Evolutionary conservation across 192 early-diverging fungal genomes (phyloP).

Genomic region (Podila epicladia): DNA sequence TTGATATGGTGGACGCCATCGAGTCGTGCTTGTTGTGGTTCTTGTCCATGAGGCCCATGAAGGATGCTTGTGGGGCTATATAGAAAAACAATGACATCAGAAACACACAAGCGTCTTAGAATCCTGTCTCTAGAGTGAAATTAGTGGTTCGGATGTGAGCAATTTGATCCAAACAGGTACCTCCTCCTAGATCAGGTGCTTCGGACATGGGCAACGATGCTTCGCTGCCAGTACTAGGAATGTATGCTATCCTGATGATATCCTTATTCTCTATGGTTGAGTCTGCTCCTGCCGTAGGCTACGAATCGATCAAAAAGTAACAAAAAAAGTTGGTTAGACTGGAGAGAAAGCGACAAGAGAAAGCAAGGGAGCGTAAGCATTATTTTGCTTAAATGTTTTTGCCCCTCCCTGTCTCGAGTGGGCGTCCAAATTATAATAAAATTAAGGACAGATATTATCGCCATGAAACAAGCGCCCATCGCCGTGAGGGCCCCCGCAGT

Average conservation of each 20-base stretch:
- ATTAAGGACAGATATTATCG: too few species aligned
- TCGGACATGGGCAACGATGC: constrained; percentile 3
- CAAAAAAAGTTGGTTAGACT: neutral
- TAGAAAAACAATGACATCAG: neutral
- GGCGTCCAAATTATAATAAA: too few species aligned
- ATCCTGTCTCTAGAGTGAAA: neutral
- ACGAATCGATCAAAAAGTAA: neutral
- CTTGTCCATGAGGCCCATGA: constrained; percentile 6
- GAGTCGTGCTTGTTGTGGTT: constrained; percentile 25
- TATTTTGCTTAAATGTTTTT: too few species aligned
- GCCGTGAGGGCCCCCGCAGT: too few species aligned
- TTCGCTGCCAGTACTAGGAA: constrained; percentile 6
- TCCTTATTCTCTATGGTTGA: constrained; percentile 5
- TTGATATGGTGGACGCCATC: constrained; percentile 27
- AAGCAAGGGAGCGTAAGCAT: neutral
- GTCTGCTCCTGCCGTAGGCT: neutral
- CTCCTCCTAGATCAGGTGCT: constrained; percentile 11
- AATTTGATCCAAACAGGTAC: neutral
- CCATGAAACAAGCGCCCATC: too few species aligned
- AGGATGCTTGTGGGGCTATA: constrained; percentile 13
- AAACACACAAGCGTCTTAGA: neutral
- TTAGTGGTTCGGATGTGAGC: neutral
- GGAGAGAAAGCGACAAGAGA: neutral
- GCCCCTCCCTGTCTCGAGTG: too few species aligned
- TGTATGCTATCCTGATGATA: constrained; percentile 28